phyloP scores from a whole-genome alignment of 495 filamentous ascomycete species.

The Umbilicaria muhlenbergii region DNA sequence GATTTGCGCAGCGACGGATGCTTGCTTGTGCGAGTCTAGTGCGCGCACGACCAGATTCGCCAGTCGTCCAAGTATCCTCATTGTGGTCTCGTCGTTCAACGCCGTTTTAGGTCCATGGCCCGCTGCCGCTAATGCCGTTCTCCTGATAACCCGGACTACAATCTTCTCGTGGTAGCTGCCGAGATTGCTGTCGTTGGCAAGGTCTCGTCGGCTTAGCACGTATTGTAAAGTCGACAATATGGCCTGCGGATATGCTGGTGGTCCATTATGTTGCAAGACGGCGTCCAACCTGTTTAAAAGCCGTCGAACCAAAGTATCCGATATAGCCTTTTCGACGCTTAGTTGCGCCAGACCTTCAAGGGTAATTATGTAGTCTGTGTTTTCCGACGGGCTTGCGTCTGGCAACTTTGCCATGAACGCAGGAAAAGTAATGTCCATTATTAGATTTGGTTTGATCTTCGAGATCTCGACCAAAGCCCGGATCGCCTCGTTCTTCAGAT shows the following conservation, averaged over 20 bases:
- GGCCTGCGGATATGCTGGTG: constrained; percentile 37
- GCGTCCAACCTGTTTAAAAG: constrained; percentile 49
- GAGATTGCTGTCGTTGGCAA: constrained; percentile 31
- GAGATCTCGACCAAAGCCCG: constrained; percentile 47
- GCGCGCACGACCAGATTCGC: constrained; percentile 43
- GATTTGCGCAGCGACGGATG: constrained; percentile 34
- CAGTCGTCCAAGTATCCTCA: constrained; percentile 49
- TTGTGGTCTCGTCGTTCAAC: constrained; percentile 34
- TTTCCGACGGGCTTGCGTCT: constrained; percentile 27
- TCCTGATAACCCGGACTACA: constrained; percentile 33
- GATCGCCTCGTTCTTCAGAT: constrained; percentile 49
- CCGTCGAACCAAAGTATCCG: constrained; percentile 52
- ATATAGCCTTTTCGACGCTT: constrained; percentile 45
- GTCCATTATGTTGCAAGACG: constrained; percentile 37
- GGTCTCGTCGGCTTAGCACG: constrained; percentile 40
- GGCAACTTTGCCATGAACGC: constrained; percentile 58
- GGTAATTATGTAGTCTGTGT: constrained; percentile 35
- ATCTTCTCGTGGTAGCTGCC: constrained; percentile 45
- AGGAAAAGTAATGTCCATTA: constrained; percentile 58
- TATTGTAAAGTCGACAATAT: constrained; percentile 51
- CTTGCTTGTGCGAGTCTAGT: constrained; percentile 36
- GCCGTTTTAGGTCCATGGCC: constrained; percentile 25
- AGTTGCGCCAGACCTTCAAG: constrained; percentile 56
- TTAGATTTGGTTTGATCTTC: constrained; percentile 46
- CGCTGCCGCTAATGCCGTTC: constrained; percentile 26